Conservation (phyloP, 495 filamentous ascomycete genomes). For the Talaromyces nanjingensis region DNA sequence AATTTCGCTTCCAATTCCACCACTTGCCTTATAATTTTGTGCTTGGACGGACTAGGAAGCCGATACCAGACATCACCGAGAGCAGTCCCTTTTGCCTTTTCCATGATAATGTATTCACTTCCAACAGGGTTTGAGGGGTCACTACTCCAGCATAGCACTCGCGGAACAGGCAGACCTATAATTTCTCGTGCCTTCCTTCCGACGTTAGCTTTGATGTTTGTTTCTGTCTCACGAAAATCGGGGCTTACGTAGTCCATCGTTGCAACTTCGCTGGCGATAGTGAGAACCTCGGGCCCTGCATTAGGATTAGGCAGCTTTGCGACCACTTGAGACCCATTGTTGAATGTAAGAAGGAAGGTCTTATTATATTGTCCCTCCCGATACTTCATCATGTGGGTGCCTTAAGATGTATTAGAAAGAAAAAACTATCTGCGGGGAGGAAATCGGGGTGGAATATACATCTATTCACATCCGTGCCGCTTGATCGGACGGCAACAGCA, state of each 20-base stretch:
- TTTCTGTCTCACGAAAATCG: background rate
- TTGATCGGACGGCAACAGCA: no score
- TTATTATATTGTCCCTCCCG: no score
- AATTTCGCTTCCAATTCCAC: background rate
- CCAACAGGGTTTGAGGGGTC: conserved; percentile 13
- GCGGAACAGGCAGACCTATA: conserved; percentile 11
- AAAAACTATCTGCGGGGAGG: no score
- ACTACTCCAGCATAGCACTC: conserved; percentile 14
- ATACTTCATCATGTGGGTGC: no score
- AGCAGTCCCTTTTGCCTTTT: conserved; percentile 11
- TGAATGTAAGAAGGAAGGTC: no score
- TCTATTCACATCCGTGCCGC: no score
- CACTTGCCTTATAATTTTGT: background rate
- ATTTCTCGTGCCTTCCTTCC: conserved; percentile 2
- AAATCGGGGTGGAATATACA: no score
- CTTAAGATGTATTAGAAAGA: no score
- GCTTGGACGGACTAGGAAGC: background rate
- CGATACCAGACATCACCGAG: conserved; percentile 14
- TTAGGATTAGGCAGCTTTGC: conserved; percentile 19
- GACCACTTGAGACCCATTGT: conserved; percentile 19
- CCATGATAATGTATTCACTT: conserved; percentile 18
- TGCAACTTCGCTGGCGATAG: conserved; percentile 28
- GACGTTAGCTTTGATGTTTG: background rate
- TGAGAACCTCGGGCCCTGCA: conserved; percentile 16
- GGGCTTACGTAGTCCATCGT: conserved; percentile 21